Conservation (phyloP, 2,329 filamentous ascomycete species). For the Pseudogymnoascus sp. region DNA sequence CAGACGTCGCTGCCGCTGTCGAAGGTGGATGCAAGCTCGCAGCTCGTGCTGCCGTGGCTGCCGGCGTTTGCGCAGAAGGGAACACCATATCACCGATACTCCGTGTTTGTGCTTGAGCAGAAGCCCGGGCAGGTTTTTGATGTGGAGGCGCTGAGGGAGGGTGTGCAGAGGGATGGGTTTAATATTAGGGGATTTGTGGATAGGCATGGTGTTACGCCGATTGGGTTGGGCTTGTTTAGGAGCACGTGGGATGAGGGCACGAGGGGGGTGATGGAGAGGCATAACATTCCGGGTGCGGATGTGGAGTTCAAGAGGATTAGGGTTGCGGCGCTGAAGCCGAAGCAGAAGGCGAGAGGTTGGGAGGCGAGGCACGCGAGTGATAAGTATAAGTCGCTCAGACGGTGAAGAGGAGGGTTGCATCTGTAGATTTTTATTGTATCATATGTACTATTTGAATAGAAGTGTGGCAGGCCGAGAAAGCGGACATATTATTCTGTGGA, state of each 20-base stretch:
- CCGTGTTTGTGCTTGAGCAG: conserved; percentile 78
- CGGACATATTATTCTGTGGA: background rate
- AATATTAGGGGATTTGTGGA: conserved; percentile 66
- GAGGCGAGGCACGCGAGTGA: conserved; percentile 56
- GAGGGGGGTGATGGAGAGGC: conserved; percentile 75
- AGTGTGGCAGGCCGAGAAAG: background rate
- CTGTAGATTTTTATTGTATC: conserved; percentile 5
- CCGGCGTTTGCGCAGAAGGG: conserved; percentile 86
- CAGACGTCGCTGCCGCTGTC: conserved; percentile 56
- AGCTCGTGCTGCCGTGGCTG: conserved; percentile 73
- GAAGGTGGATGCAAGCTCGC: conserved; percentile 48
- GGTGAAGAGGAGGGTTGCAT: conserved; percentile 10
- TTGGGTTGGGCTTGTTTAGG: conserved; percentile 84
- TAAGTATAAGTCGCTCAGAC: conserved; percentile 51
- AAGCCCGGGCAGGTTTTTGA: conserved; percentile 52
- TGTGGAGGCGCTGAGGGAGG: conserved; percentile 45
- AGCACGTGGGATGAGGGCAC: conserved; percentile 84
- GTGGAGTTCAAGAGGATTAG: conserved; percentile 78
- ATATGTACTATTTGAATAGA: conserved; percentile 9
- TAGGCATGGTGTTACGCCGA: conserved; percentile 59
- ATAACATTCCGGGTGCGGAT: conserved; percentile 66
- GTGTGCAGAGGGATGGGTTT: conserved; percentile 58
- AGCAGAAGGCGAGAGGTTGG: conserved; percentile 55
- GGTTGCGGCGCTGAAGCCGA: conserved; percentile 58
- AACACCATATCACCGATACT: conserved; percentile 80